These are phyloP conservation scores for Syncephalastrum monosporum DNA, from an alignment of 371 early-diverging fungal species.

Conservation along the genomic window DNA sequence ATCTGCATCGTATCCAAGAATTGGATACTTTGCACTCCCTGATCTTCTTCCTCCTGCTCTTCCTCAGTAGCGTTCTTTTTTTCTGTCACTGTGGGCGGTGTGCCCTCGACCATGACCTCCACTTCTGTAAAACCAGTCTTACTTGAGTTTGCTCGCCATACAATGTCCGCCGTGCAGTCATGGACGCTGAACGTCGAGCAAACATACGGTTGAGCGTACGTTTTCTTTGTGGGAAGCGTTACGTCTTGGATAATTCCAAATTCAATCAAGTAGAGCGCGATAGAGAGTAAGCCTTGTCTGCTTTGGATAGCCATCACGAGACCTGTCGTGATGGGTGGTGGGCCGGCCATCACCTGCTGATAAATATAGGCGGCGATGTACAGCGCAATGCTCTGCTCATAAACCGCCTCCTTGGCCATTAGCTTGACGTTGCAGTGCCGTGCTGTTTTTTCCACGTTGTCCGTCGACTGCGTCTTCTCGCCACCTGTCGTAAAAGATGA, in stretches of 20 bases:
- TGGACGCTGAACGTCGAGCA: constrained; percentile 3
- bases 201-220: background rate
- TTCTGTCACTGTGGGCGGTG: constrained; percentile 6
- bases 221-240: background rate
- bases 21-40: constrained; percentile 87
- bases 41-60: constrained; percentile 47
- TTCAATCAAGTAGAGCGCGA: constrained; percentile 9
- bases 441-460: constrained; percentile 27
- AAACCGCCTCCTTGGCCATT: constrained; percentile 16
- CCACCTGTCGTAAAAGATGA: background rate
- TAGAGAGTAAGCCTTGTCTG: background rate
- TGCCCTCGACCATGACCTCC: constrained; percentile 1
- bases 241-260: constrained; percentile 6
- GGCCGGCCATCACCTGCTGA: constrained; percentile 20
- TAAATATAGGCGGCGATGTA: constrained; percentile 34
- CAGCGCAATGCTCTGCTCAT: constrained; percentile 22
- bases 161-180: constrained; percentile 7
- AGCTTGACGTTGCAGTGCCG: constrained; percentile 32
- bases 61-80: constrained; percentile 13
- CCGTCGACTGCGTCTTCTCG: constrained; percentile 4
- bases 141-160: constrained; percentile 5
- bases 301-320: constrained; percentile 14
- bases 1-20: constrained; percentile 75
- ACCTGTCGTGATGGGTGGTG: constrained; percentile 3
- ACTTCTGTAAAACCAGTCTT: background rate